phyloP scores from a whole-genome alignment of 306 rosid genomes.

The Malus domestica region DNA sequence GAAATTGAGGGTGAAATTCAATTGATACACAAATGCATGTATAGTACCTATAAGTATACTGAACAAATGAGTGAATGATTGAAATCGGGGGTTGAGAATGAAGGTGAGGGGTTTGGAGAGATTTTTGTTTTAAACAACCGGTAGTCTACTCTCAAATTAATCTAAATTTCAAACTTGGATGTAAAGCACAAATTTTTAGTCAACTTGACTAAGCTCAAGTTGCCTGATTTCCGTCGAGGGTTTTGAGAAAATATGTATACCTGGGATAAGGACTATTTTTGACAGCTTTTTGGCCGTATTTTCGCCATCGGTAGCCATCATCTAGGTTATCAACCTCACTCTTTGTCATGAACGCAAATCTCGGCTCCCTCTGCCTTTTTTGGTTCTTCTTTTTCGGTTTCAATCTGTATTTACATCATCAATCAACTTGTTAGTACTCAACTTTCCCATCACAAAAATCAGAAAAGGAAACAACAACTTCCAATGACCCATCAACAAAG shows the following conservation, averaged over 20 bases:
- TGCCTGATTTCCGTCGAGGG: not conserved
- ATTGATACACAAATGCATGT: not conserved
- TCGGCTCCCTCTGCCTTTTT: conserved; percentile 59
- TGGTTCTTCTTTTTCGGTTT: conserved; percentile 72
- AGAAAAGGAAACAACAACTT: conserved; percentile 4
- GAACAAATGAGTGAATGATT: not conserved
- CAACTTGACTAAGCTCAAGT: not conserved
- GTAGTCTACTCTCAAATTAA: not conserved
- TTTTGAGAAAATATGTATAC: conserved; percentile 19
- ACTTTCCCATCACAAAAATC: not conserved
- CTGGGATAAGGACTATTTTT: conserved; percentile 96
- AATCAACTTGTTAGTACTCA: not conserved
- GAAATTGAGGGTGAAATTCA: not conserved
- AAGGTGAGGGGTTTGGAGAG: not conserved
- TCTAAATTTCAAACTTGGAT: not conserved
- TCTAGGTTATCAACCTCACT: conserved; percentile 83
- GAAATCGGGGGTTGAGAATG: not conserved
- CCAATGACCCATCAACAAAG: not conserved
- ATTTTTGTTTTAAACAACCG: not conserved
- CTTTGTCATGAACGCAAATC: conserved; percentile 81
- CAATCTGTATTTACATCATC: conserved; percentile 32
- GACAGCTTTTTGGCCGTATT: conserved; percentile 94
- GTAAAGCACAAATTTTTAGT: not conserved
- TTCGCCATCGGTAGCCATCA: conserved; percentile 91
- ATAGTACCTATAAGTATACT: not conserved